Evolutionary conservation across 495 filamentous ascomycete species (phyloP).

Genomic region (Penicillium pancosmium): DNA sequence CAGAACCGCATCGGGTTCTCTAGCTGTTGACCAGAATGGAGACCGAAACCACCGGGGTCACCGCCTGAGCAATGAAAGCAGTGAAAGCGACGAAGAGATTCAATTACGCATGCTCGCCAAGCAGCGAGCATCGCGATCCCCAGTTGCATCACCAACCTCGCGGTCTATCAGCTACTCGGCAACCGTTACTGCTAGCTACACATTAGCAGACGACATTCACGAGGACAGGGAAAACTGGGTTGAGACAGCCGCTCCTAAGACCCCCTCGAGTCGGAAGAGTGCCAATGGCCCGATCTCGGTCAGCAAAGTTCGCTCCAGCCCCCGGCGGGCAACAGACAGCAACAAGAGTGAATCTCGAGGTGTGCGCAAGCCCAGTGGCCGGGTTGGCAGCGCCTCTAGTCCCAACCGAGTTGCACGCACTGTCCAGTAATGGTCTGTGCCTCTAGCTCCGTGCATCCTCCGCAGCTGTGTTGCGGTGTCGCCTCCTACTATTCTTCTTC

Average conservation of each 20-base stretch:
- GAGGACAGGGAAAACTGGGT: slow-evolving; percentile 52
- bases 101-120: slow-evolving; percentile 70
- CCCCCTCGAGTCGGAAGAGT: slow-evolving; percentile 61
- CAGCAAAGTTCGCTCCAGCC: slow-evolving; percentile 73
- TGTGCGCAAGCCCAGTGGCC: slow-evolving; percentile 89
- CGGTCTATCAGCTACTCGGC: slow-evolving; percentile 56
- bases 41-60: slow-evolving; percentile 34
- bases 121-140: slow-evolving; percentile 54
- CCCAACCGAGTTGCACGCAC: slow-evolving; percentile 22
- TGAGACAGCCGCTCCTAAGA: slow-evolving; percentile 60
- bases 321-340: slow-evolving; percentile 59
- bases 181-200: slow-evolving; percentile 49
- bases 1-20: slow-evolving; percentile 45
- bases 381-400: slow-evolving; percentile 72
- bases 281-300: slow-evolving; percentile 68
- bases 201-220: slow-evolving; percentile 44
- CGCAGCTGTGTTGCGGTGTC: slow-evolving; percentile 9
- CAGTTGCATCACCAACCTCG: slow-evolving; percentile 45
- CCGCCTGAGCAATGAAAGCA: slow-evolving; percentile 49
- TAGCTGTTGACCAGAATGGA: slow-evolving; percentile 38
- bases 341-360: slow-evolving; percentile 58
- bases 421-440: slow-evolving; percentile 17
- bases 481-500: slow-evolving; percentile 26
- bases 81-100: slow-evolving; percentile 78
- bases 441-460: not conserved